These are phyloP conservation scores for Harringtonia lauricola DNA, from an alignment of 2,329 filamentous ascomycete species.

Conservation along the genomic window DNA sequence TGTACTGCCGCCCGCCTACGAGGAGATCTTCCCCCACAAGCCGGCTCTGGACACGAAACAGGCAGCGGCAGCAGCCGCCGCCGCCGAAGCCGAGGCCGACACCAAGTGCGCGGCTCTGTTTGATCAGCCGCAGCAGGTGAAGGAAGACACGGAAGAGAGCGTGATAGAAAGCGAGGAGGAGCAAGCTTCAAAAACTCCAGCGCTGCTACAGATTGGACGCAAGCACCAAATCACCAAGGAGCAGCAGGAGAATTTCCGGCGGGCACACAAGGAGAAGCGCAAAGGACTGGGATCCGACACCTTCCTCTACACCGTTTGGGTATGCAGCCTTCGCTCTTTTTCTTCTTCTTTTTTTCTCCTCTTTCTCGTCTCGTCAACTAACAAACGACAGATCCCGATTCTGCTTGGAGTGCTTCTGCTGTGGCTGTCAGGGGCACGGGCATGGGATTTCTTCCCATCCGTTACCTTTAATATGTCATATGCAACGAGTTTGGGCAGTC, in stretches of 20 bases:
- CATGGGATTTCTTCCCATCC: constrained; percentile 10
- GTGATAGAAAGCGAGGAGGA: constrained; percentile 27
- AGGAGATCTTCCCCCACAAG: constrained; percentile 53
- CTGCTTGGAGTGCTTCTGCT: constrained; percentile 12
- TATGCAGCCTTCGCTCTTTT: constrained; percentile 32
- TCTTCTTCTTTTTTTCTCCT: background rate
- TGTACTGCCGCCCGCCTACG: constrained; percentile 60
- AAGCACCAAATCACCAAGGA: constrained; percentile 55
- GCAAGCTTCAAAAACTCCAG: constrained; percentile 15
- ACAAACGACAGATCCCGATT: constrained; percentile 9
- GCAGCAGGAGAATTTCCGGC: constrained; percentile 51
- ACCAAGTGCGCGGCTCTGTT: constrained; percentile 43
- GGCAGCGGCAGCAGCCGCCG: constrained; percentile 44
- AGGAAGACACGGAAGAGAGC: background rate
- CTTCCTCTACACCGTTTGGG: constrained; percentile 60
- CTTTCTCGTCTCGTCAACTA: background rate
- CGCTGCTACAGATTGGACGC: constrained; percentile 46
- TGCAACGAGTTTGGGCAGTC: constrained; percentile 10
- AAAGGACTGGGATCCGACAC: constrained; percentile 53
- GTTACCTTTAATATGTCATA: constrained; percentile 12
- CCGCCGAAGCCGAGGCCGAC: constrained; percentile 47
- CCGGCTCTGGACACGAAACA: constrained; percentile 43
- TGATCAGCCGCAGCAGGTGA: constrained; percentile 22
- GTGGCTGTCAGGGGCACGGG: constrained; percentile 10
- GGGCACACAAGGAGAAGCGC: constrained; percentile 49